Conservation (phyloP, 768 basidiomycete genomes). For the Russula virescens region DNA sequence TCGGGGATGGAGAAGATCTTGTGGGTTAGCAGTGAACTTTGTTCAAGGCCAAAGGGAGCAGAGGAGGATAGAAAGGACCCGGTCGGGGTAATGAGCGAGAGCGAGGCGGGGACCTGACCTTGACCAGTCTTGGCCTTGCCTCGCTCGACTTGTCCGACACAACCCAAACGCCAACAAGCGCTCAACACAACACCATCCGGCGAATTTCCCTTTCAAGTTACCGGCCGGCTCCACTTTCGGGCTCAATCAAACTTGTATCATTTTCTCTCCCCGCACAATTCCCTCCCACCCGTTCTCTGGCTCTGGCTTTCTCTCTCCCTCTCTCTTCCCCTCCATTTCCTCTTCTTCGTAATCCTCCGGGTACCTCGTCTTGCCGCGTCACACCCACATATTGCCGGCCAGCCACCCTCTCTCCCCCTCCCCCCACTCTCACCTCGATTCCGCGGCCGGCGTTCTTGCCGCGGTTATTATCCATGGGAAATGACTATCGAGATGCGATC, state of each 20-base stretch:
- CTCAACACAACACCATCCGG: constrained; percentile 9
- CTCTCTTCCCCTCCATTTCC: background rate
- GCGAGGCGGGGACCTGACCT: background rate
- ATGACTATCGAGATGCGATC: constrained; percentile 12
- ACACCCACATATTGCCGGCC: background rate
- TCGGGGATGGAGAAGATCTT: too few relatives aligned
- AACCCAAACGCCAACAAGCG: too few relatives aligned
- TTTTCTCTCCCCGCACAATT: background rate
- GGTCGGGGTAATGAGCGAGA: background rate
- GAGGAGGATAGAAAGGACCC: background rate
- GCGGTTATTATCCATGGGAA: constrained; percentile 4
- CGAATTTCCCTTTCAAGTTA: constrained; percentile 24
- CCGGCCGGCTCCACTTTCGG: constrained; percentile 18
- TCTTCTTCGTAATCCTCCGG: background rate
- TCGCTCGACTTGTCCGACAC: too few relatives aligned
- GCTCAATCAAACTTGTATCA: background rate
- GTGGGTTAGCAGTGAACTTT: background rate
- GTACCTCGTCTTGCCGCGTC: background rate
- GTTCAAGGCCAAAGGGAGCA: background rate
- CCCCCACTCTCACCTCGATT: constrained; percentile 6
- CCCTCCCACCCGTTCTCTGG: too few relatives aligned
- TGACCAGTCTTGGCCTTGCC: background rate
- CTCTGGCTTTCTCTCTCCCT: too few relatives aligned
- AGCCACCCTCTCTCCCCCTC: too few relatives aligned
- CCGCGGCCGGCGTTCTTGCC: constrained; percentile 13